Base-by-base conservation (phyloP, 805 yeast species). In the Zygosaccharomyces siamensis region DNA sequence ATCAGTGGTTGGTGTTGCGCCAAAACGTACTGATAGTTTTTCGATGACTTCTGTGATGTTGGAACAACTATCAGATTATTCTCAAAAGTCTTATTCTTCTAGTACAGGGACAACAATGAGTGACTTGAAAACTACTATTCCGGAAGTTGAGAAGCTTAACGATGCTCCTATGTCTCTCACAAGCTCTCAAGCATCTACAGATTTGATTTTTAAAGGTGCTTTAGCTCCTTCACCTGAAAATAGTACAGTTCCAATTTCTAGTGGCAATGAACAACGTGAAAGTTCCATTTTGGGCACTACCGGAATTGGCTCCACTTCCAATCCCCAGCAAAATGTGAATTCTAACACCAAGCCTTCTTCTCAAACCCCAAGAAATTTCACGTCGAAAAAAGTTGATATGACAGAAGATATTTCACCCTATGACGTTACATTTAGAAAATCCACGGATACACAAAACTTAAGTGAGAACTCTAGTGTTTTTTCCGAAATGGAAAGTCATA, bases 211-310 rank as follows among this genome's bases (percentile, higher is more conserved):
- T 32, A 18, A 39, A 28, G 8, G 20, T 18, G 5, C n/a, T 10
- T 14, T 10, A 41, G 27, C 45, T 16, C 10, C 18, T 7, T 11
- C 28, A 28, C 20, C 28, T 12, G 18, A 18, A 30, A 18, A 8
- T 28, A 20, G 10, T 12, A 14, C 38, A 32, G 8, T 20, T 16
- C 21, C 38, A 16, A 32, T 26, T 18, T 43, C 24, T 26, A 28
- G 23, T 43, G n/a, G 18, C 26, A 20, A 40, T 14, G 35, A 27
- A 4, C 23, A 39, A 27, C 21, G 20, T n/a, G 21, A 12, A 26
- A 40, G 43, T 27, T 16, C 36, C 21, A n/a, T 33, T n/a, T 27
- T 40, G 28, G 43, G 24, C 14, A 14, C 35, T 27, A 40, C 43
- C 20, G 18, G 28, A 14, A 16, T 7, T 7, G 14, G 23, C 16